Evolutionary conservation across 2,329 filamentous ascomycete species (phyloP), one percentile per base, ranked within the genome.

Genomic region (Sporothrix pallida): DNA sequence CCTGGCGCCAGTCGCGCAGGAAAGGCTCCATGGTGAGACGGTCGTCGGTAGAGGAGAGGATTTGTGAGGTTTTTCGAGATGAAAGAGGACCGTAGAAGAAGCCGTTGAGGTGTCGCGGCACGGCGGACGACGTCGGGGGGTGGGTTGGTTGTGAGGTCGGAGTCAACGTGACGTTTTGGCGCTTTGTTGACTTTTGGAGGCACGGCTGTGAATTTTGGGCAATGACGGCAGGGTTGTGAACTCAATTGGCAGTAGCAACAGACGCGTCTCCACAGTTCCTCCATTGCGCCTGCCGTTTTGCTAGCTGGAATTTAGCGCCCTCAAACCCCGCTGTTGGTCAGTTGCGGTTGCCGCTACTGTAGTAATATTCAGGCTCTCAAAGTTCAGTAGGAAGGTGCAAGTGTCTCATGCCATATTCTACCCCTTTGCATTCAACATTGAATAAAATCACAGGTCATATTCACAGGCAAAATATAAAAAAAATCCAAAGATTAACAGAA

Each of bases 1-100:
- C 94, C 83, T 97, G 93, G 80, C 95, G 90, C 96, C 96, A 99
- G 80, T 93, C 92, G 81, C 95, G 92, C 80, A 99, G 88, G 83
- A 95, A 98, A 79, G 90, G 91, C 86, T 98, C 94, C 96, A 99
- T 98, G 46, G 4, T 50, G 46, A 23, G n/a, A 20, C n/a, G 26
- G 9, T 9, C n/a, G 23, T 44, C 26, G 48, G 26, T n/a, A 12
- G 46, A 54, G 5, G 31, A 26, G 26, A 9, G 26, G 26, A 31
- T 23, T 17, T 37, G 31, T 7, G 17, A 44, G 17, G 13, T 23
- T 42, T n/a, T 31, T 20, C 60, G 58, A 50, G 7, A n/a, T 67
- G 10, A 9, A 9, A 50, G 20, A 10, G 10, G 3, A 7, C 31
- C 31, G 60, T 12, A n/a, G 26, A 17, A 20, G 31, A 15, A 1